Conservation (phyloP, 163 green algal species). For the Chlorella variabilis region DNA sequence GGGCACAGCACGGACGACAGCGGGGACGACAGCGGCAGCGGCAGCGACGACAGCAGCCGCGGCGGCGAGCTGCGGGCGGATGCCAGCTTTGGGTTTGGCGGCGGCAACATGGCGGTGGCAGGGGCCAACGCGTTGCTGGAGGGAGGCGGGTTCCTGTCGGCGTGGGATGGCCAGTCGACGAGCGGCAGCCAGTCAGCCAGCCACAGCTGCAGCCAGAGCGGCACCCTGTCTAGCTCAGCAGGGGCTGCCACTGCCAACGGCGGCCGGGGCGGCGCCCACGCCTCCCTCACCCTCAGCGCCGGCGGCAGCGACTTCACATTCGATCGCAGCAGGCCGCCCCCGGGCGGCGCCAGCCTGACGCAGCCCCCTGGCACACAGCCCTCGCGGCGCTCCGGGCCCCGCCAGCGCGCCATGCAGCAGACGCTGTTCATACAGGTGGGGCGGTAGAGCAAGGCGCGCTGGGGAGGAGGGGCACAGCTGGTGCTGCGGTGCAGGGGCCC, state of each 20-base stretch:
- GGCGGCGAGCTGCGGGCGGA: not conserved
- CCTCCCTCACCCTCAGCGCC: not conserved
- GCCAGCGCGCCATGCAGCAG: constrained; percentile 43
- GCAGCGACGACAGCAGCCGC: not conserved
- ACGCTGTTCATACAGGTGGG: constrained; percentile 86
- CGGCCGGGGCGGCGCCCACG: not conserved
- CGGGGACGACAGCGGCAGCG: not conserved
- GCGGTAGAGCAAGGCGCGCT: not conserved
- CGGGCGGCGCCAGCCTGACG: constrained; percentile 6
- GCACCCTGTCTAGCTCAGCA: constrained; percentile 4
- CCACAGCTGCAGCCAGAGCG: constrained; percentile 15
- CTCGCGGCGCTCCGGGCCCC: not conserved
- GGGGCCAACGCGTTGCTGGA: constrained; percentile 14
- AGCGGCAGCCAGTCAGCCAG: constrained; percentile 1
- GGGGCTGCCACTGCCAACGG: not conserved
- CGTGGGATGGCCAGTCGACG: not conserved
- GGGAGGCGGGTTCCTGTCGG: too few species aligned
- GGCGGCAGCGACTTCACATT: constrained; percentile 33
- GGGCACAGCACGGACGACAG: not conserved
- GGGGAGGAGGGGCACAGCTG: too few species aligned
- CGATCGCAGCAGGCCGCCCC: constrained; percentile 26
- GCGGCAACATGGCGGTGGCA: constrained; percentile 25
- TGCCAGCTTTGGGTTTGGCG: constrained; percentile 21
- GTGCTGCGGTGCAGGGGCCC: too few species aligned
- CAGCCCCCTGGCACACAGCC: not conserved